A percentile compares a stretch with the other conserved stretches of the same genome.
Evolutionary conservation across 2,329 filamentous ascomycete species (phyloP).

Genomic region (Penicillium sp.): DNA sequence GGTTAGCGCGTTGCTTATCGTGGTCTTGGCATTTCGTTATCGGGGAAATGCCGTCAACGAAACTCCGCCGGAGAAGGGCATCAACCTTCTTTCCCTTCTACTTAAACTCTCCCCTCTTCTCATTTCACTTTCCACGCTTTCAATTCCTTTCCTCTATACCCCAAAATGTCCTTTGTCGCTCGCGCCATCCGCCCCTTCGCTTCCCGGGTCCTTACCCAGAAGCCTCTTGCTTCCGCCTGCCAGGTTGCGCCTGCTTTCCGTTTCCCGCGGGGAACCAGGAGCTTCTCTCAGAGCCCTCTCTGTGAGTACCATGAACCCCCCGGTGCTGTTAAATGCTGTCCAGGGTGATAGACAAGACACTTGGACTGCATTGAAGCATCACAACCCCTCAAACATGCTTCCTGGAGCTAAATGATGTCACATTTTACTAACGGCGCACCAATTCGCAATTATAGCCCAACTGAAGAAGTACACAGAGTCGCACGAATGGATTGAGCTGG

Average conservation of each 20-base stretch:
- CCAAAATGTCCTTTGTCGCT: conserved; percentile 41
- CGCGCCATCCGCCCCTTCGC: conserved; percentile 38
- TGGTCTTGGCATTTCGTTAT: conserved; percentile 32
- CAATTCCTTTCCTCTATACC: conserved; percentile 8
- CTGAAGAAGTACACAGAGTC: conserved; percentile 89
- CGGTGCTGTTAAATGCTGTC: not conserved
- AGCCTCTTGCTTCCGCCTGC: conserved; percentile 34
- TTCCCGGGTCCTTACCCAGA: conserved; percentile 39
- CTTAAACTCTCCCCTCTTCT: conserved; percentile 30
- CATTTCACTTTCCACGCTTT: conserved; percentile 10
- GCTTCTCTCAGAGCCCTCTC: conserved; percentile 45
- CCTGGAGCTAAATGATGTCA: conserved; percentile 10
- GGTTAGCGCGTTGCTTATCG: conserved; percentile 29
- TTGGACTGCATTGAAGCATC: conserved; percentile 12
- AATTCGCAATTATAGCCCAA: conserved; percentile 35
- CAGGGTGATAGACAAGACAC: not conserved
- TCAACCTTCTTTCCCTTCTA: conserved; percentile 24
- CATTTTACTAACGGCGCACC: conserved; percentile 25
- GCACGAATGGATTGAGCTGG: conserved; percentile 96
- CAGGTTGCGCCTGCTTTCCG: conserved; percentile 35
- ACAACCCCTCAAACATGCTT: not conserved
- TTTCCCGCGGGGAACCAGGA: conserved; percentile 46
- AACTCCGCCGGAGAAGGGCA: conserved; percentile 29
- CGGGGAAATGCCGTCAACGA: conserved; percentile 17
- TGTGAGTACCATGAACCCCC: conserved; percentile 29